phyloP scores from a whole-genome alignment of 768 basidiomycete genomes.

The Hirschioporus abietinus region DNA sequence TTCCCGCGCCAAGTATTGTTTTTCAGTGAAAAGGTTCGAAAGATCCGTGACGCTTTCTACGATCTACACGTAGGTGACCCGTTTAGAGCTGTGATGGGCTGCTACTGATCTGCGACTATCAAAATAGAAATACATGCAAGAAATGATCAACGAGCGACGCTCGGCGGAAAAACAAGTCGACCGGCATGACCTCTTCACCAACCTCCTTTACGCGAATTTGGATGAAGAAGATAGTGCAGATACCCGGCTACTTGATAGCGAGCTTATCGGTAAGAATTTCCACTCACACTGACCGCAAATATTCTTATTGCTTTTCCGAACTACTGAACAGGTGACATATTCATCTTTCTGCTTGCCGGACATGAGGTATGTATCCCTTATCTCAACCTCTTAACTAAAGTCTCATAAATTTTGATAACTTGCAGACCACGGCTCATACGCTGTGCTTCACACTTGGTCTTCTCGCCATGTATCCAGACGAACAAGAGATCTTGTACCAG shows the following conservation, averaged over 20 bases:
- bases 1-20: constrained; percentile 36
- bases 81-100: not conserved
- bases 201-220: constrained; percentile 17
- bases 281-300: too few relatives aligned
- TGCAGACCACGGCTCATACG: constrained; percentile 16
- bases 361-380: constrained; percentile 20
- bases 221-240: constrained; percentile 11
- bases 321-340: constrained; percentile 18
- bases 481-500: constrained; percentile 35
- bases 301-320: not conserved
- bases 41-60: constrained; percentile 31
- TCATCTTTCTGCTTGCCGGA: constrained; percentile 31
- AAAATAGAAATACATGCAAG: constrained; percentile 20
- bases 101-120: constrained; percentile 2
- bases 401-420: not conserved
- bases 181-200: constrained; percentile 22
- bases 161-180: constrained; percentile 15
- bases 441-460: constrained; percentile 20
- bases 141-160: constrained; percentile 19
- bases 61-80: constrained; percentile 34
- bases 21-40: constrained; percentile 28
- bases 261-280: constrained; percentile 16
- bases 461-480: constrained; percentile 36
- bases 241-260: constrained; percentile 15
- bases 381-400: too few relatives aligned